These are phyloP conservation scores for Suhomyces bolitotheri DNA, from an alignment of 1,139 yeast species.

Conservation along the genomic window DNA sequence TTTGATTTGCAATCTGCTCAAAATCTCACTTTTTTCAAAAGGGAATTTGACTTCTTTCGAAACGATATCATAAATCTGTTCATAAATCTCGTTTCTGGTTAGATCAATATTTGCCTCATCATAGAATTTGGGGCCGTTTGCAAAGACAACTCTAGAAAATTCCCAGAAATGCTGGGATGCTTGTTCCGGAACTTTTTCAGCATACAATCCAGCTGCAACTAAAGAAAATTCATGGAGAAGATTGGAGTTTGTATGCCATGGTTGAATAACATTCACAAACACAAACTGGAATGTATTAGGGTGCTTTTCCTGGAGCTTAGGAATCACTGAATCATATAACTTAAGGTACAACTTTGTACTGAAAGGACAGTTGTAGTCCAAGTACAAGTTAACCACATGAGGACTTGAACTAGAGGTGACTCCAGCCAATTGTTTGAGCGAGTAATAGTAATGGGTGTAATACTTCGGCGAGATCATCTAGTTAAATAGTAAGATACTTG, in stretches of 20 bases:
- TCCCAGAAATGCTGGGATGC: slow-evolving; percentile 57
- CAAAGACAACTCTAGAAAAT: slow-evolving; percentile 56
- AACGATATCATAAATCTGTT: slow-evolving; percentile 55
- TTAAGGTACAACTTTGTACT: slow-evolving; percentile 64
- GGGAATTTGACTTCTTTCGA: slow-evolving; percentile 33
- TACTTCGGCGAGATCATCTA: slow-evolving; percentile 46
- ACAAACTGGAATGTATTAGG: slow-evolving; percentile 58
- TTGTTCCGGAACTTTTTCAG: slow-evolving; percentile 31
- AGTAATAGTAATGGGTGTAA: slow-evolving; percentile 37
- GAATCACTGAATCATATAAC: slow-evolving; percentile 54
- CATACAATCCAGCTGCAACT: slow-evolving; percentile 61
- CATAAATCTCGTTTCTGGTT: slow-evolving; percentile 58
- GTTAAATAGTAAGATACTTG: neutral
- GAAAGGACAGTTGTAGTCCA: slow-evolving; percentile 82
- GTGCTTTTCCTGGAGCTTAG: slow-evolving; percentile 46
- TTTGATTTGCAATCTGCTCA: slow-evolving; percentile 32
- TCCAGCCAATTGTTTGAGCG: slow-evolving; percentile 22
- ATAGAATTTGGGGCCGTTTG: slow-evolving; percentile 53
- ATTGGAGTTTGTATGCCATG: slow-evolving; percentile 81
- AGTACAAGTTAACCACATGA: slow-evolving; percentile 49
- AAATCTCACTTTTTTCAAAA: slow-evolving; percentile 39
- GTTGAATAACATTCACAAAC: slow-evolving; percentile 71
- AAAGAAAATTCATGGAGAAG: slow-evolving; percentile 70
- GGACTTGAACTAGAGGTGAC: slow-evolving; percentile 25
- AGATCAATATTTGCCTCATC: slow-evolving; percentile 60